phyloP scores from a whole-genome alignment of 164 flowering plant species.

The Vitis rotundifolia region DNA sequence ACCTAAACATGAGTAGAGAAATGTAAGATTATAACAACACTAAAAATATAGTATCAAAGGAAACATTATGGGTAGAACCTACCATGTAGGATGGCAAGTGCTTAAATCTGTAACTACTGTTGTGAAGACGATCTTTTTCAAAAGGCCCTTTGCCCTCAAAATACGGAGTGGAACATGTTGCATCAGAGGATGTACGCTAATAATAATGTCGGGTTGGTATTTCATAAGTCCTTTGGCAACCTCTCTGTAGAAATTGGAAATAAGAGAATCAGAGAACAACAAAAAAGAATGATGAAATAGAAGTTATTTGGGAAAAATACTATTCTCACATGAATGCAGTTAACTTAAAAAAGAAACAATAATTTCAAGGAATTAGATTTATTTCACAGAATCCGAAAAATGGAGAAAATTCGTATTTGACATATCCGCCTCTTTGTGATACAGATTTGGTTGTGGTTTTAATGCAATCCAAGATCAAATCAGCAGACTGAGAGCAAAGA shows the following conservation, averaged over 20 bases:
- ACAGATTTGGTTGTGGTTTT: no score
- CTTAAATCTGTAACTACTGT: constrained; percentile 93
- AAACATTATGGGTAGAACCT: constrained; percentile 1
- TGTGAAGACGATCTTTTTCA: constrained; percentile 89
- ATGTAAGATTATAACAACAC: constrained; percentile 7
- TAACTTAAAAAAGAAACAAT: background rate
- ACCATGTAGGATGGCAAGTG: constrained; percentile 99
- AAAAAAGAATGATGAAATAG: background rate
- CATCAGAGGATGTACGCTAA: constrained; percentile 98
- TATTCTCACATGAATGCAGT: background rate
- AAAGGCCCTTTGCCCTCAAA: constrained; percentile 76
- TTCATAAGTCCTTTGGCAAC: constrained; percentile 94
- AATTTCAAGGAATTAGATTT: background rate
- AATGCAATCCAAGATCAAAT: no score
- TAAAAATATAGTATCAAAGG: background rate
- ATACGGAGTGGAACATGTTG: constrained; percentile 96
- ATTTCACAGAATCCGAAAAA: background rate
- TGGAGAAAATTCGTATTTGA: no score
- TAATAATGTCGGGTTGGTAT: constrained; percentile 90
- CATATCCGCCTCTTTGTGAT: no score
- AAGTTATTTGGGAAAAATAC: background rate
- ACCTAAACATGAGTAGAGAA: constrained; percentile 48
- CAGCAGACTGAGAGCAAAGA: no score
- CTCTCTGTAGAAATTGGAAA: constrained; percentile 46
- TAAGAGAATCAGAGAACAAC: background rate